Base-by-base conservation (phyloP, 2,329 filamentous ascomycete species). In the Emydomyces testavorans region DNA sequence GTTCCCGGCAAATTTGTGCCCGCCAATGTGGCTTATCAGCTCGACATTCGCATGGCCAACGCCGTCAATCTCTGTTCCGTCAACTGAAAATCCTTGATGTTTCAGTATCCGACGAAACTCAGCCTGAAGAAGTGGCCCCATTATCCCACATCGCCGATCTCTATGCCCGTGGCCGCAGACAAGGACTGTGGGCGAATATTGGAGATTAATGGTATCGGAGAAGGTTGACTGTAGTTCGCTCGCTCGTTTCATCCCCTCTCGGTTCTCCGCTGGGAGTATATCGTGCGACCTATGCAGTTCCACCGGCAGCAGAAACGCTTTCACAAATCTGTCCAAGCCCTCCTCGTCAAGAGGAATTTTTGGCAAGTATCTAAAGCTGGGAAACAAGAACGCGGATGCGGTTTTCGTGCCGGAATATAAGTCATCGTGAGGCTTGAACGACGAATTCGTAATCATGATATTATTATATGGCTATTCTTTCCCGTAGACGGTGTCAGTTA, bases 1-100 rank as follows among this genome's bases (percentile, higher is more conserved):
- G 60, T 96, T 96, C 34, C 90, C 90, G 31, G 83, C 83, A 69
- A 92, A 96, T 71, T 94, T 94, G 71, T 96, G 90, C 0, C 90
- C 90, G 18, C 90, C 90, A 11, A 95, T 82, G 61, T 96, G 90
- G 55, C 82, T 90, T 59, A 95, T 69, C 40, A 63, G 55, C 4
- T 64, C 68, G 46, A 71, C 55, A 51, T 70, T 66, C 8, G 65
- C 65, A 53, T 64, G 61, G 0, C 53, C 52, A 0, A 56, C 55
- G 11, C 47, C 56, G 47, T 68, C 66, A 13, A 64, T 49, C 2
- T 42, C 52, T 20, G 47, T 51, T 1, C 48, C 49, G 6, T 34
- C 35, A 16, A 51, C 50, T 6, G 53, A 52, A 23, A 60, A 67
- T 1, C 64, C 66, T 16, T 58, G 58, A 5, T 51, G 41, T 13